phyloP scores from a whole-genome alignment of 2,329 filamentous ascomycete species.

The Macrophomina tecta region DNA sequence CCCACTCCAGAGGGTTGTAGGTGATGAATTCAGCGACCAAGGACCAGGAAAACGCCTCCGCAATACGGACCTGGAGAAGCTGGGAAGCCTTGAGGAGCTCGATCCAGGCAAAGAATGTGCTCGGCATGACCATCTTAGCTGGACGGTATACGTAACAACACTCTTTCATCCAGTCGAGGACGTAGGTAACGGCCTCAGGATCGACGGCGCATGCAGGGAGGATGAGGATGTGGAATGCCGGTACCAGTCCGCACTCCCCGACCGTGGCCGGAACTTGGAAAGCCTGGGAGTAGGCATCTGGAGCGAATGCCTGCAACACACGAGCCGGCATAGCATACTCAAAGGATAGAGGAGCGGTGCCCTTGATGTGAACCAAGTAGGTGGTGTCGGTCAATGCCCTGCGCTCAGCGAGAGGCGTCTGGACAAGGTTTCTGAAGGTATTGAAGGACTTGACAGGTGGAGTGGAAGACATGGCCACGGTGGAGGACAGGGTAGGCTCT shows the following conservation, averaged over 20 bases:
- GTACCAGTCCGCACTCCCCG: neutral
- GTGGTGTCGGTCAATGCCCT: neutral
- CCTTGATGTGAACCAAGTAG: neutral
- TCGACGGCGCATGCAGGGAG: neutral
- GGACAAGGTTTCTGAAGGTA: neutral
- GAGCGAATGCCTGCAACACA: neutral
- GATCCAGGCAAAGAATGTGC: constrained; percentile 5
- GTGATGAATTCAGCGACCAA: neutral
- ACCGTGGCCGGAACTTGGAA: neutral
- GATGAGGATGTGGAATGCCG: neutral
- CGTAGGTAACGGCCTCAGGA: neutral
- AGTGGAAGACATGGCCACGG: neutral
- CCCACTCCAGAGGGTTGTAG: neutral
- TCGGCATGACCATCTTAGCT: neutral
- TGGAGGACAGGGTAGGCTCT: neutral
- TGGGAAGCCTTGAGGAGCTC: constrained; percentile 5
- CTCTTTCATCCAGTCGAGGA: constrained; percentile 6
- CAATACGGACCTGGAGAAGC: neutral
- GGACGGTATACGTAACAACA: neutral
- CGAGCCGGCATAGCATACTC: neutral
- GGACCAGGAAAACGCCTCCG: neutral
- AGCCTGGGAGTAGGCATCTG: neutral
- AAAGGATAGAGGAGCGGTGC: neutral
- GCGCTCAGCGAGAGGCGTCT: neutral
- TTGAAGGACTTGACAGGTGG: neutral